phyloP scores from a whole-genome alignment of 2,329 filamentous ascomycete genomes.

The Ophiostoma piceae region DNA sequence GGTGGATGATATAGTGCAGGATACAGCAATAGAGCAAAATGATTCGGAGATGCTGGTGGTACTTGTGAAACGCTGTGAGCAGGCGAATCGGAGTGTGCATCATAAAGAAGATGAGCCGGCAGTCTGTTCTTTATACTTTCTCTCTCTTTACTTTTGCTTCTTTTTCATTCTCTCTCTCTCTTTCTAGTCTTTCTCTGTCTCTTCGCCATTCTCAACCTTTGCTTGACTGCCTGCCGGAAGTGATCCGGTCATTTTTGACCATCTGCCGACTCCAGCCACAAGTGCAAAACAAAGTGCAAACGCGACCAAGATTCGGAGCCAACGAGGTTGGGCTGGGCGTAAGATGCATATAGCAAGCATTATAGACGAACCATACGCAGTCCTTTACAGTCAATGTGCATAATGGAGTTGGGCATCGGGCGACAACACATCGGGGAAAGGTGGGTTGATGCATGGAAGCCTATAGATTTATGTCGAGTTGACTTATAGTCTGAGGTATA shows the following conservation, averaged over 20 bases:
- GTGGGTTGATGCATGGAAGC: not conserved
- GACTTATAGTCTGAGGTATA: too few species aligned
- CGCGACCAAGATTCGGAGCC: not conserved
- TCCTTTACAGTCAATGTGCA: not conserved
- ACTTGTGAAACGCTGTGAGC: not conserved
- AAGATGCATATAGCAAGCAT: not conserved
- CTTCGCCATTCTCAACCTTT: too few species aligned
- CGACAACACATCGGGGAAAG: not conserved
- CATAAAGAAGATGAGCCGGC: too few species aligned
- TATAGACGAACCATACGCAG: not conserved
- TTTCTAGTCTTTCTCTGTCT: too few species aligned
- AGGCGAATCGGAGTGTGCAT: not conserved
- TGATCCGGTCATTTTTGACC: too few species aligned
- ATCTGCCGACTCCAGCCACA: too few species aligned
- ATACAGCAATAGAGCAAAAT: not conserved
- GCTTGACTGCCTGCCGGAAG: too few species aligned
- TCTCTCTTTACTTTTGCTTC: too few species aligned
- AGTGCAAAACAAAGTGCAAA: too few species aligned
- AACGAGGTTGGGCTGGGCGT: not conserved
- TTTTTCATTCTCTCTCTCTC: too few species aligned
- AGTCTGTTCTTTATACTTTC: too few species aligned
- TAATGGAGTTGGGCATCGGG: not conserved
- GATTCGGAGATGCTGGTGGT: slow-evolving; percentile 6
- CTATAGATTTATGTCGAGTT: too few species aligned
- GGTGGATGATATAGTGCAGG: not conserved